Conservation (phyloP, 805 yeast genomes). For the Clavispora vitiphila region DNA sequence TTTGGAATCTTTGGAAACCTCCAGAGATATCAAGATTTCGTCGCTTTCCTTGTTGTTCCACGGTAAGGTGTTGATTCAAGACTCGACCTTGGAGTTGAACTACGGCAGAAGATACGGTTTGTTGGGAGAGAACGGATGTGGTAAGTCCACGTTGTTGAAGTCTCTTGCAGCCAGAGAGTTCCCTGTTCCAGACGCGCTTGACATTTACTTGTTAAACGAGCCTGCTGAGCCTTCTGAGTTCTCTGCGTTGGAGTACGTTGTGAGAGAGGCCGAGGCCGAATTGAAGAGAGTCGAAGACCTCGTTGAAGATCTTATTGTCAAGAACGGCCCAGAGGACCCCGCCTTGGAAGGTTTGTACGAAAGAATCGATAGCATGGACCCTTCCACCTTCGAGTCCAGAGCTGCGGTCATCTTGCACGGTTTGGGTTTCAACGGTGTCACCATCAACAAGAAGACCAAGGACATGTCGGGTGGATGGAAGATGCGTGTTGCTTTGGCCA, state of each 20-base stretch:
- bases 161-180: conserved; percentile 94
- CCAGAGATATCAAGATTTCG: conserved; percentile 89
- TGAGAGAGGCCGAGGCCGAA: conserved; percentile 91
- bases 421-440: conserved; percentile 87
- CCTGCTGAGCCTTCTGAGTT: conserved; percentile 94
- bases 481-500: conserved; percentile 98
- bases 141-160: conserved; percentile 92
- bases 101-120: conserved; percentile 97
- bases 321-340: conserved; percentile 91
- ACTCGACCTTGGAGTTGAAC: conserved; percentile 86
- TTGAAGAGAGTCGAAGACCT: conserved; percentile 84
- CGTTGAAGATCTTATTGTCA: conserved; percentile 84
- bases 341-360: conserved; percentile 85
- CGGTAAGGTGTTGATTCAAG: conserved; percentile 94
- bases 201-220: conserved; percentile 89
- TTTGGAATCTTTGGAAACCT: conserved; percentile 77
- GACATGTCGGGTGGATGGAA: conserved; percentile 99
- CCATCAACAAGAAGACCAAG: conserved; percentile 90
- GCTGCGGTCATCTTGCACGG: conserved; percentile 95
- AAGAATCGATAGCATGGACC: conserved; percentile 94
- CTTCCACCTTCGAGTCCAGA: conserved; percentile 91
- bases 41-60: conserved; percentile 92
- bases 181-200: conserved; percentile 90
- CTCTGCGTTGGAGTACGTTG: conserved; percentile 94
- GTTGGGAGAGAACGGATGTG: conserved; percentile 98